Evolutionary conservation across 2,329 filamentous ascomycete species (phyloP).

Genomic region (Zymoseptoria brevis): DNA sequence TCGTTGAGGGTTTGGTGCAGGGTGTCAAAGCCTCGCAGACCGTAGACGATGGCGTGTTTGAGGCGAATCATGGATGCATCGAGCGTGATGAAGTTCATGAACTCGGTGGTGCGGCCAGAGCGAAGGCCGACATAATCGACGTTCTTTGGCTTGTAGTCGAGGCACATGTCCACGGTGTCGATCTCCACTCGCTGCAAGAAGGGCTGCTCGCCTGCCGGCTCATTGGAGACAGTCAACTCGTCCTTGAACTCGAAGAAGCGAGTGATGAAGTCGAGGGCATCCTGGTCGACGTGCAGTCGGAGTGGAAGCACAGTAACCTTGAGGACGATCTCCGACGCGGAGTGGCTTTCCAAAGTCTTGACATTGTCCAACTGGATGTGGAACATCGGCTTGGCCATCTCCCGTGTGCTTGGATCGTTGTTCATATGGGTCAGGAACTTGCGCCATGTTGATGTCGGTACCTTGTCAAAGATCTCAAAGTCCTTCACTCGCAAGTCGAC

Average conservation of each 20-base stretch:
- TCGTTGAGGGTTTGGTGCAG: constrained; percentile 86
- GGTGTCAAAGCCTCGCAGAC: constrained; percentile 81
- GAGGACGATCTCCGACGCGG: constrained; percentile 76
- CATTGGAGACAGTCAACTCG: constrained; percentile 49
- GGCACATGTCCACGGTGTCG: constrained; percentile 70
- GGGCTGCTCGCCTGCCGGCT: constrained; percentile 40
- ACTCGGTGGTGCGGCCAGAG: constrained; percentile 90
- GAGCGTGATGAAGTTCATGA: constrained; percentile 96
- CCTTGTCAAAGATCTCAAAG: constrained; percentile 85
- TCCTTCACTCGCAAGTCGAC: constrained; percentile 75
- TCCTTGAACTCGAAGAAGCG: constrained; percentile 98
- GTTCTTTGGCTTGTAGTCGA: constrained; percentile 97
- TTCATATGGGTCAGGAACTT: constrained; percentile 94
- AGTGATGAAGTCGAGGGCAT: constrained; percentile 92
- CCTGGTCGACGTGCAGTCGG: constrained; percentile 90
- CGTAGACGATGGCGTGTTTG: constrained; percentile 85
- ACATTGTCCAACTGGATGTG: constrained; percentile 84
- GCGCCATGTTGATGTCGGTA: constrained; percentile 94
- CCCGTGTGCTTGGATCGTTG: constrained; percentile 67
- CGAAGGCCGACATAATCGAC: constrained; percentile 89
- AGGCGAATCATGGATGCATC: constrained; percentile 82
- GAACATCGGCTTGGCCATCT: constrained; percentile 81
- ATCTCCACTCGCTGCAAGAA: constrained; percentile 89
- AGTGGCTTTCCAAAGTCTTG: constrained; percentile 72
- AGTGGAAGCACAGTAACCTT: constrained; percentile 69